Evolutionary conservation across 352 stramenopile genomes (phyloP).

Genomic region (Phytophthora constricta): DNA sequence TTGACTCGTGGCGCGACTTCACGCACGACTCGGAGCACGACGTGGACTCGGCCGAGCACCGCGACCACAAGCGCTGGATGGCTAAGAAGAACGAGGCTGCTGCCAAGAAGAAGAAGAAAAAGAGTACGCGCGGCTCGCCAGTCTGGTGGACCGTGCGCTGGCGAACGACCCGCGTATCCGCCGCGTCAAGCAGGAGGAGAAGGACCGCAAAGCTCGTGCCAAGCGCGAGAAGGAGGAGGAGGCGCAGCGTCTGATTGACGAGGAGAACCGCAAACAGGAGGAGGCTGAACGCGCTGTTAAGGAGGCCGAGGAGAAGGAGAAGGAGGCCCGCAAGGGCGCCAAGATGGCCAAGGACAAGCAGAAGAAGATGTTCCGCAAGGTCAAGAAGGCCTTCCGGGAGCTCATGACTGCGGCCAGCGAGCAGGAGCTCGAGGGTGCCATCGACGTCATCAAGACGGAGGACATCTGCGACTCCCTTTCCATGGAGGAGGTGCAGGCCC

Average conservation of each 20-base stretch:
- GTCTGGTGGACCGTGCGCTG: conserved; percentile 80
- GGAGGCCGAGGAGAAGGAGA: conserved; percentile 75
- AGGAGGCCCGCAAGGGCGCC: conserved; percentile 68
- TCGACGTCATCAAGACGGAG: conserved; percentile 81
- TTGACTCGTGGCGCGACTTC: conserved; percentile 88
- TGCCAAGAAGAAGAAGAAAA: conserved; percentile 92
- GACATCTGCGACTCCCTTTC: conserved; percentile 74
- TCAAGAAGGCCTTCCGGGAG: conserved; percentile 88
- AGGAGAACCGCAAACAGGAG: conserved; percentile 69
- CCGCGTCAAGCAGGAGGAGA: conserved; percentile 84
- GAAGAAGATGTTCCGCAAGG: conserved; percentile 84
- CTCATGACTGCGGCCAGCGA: conserved; percentile 71
- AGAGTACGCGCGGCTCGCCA: conserved; percentile 83
- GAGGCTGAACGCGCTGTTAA: conserved; percentile 52
- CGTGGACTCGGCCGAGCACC: conserved; percentile 83
- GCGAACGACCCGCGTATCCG: conserved; percentile 79
- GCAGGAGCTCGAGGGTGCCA: conserved; percentile 58
- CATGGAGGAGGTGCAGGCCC: conserved; percentile 71
- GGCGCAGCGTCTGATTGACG: conserved; percentile 69
- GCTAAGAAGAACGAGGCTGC: conserved; percentile 88
- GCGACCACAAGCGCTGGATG: conserved; percentile 90
- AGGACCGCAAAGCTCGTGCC: conserved; percentile 80
- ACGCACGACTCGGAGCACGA: conserved; percentile 87
- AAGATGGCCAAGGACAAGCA: conserved; percentile 86
- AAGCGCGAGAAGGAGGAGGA: conserved; percentile 83